phyloP scores from a whole-genome alignment of 495 filamentous ascomycete genomes.

The Daldinia decipiens region DNA sequence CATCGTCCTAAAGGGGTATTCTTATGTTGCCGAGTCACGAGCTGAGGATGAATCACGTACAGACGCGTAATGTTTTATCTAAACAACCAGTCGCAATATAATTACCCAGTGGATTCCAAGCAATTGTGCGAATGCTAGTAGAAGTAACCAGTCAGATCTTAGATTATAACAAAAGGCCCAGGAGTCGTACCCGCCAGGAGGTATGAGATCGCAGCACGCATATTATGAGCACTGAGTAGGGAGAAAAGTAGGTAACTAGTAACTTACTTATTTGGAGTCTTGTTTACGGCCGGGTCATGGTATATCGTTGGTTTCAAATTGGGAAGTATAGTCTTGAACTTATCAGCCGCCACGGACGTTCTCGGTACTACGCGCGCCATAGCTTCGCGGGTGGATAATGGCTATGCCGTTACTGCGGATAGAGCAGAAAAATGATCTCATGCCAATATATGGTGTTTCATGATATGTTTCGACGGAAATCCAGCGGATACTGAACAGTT shows the following conservation, averaged over 20 bases:
- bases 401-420: not conserved
- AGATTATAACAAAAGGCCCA: not conserved
- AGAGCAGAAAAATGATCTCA: not conserved
- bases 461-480: not conserved
- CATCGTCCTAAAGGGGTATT: not conserved
- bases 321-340: slow-evolving; percentile 45
- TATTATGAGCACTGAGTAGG: not conserved
- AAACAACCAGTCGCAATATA: slow-evolving; percentile 86
- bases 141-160: slow-evolving; percentile 3
- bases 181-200: not conserved
- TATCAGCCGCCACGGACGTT: slow-evolving; percentile 48
- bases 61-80: slow-evolving; percentile 83
- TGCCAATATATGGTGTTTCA: not conserved
- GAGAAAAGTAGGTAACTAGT: not conserved
- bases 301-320: slow-evolving; percentile 47
- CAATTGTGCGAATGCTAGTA: slow-evolving; percentile 70
- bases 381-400: slow-evolving; percentile 3
- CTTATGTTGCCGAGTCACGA: not conserved
- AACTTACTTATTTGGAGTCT: slow-evolving; percentile 45
- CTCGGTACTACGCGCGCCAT: slow-evolving; percentile 43
- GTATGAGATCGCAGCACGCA: not conserved
- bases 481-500: not conserved
- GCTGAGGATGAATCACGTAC: slow-evolving; percentile 46
- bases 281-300: slow-evolving; percentile 42
- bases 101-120: slow-evolving; percentile 89